Conservation (phyloP, 331 rosid genomes). For the Pyracantha coccinea region DNA sequence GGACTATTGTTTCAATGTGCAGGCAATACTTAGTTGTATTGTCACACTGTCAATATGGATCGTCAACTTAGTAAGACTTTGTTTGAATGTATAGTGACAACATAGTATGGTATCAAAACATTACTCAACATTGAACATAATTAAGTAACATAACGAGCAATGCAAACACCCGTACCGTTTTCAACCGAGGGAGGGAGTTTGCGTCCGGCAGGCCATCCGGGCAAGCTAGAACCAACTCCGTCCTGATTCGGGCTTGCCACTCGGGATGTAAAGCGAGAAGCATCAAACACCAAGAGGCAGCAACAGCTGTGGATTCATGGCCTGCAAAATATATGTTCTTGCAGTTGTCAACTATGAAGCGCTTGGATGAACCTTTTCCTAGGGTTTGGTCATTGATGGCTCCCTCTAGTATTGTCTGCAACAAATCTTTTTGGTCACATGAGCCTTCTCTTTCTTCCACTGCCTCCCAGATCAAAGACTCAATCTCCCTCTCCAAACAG, state of each 20-base stretch:
- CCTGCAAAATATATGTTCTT: slow-evolving; percentile 96
- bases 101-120: neutral
- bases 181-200: slow-evolving; percentile 44
- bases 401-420: slow-evolving; percentile 62
- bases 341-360: slow-evolving; percentile 84
- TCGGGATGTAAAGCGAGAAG: slow-evolving; percentile 73
- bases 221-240: slow-evolving; percentile 54
- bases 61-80: neutral
- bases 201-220: slow-evolving; percentile 46
- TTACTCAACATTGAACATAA: neutral
- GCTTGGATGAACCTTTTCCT: slow-evolving; percentile 41
- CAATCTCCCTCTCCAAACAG: slow-evolving; percentile 62
- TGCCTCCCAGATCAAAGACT: slow-evolving; percentile 62
- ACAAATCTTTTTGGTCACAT: slow-evolving; percentile 42
- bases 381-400: slow-evolving; percentile 40
- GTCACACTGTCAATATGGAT: neutral
- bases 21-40: too few relatives aligned
- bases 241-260: slow-evolving; percentile 66
- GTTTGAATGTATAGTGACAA: neutral
- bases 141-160: neutral
- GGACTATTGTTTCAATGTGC: too few relatives aligned
- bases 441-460: slow-evolving; percentile 51
- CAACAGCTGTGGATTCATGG: slow-evolving; percentile 74
- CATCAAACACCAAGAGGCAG: slow-evolving; percentile 86
- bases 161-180: slow-evolving; percentile 34